phyloP scores from a whole-genome alignment of 1,284 basidiomycete species.

The Moesziomyces sp. region DNA sequence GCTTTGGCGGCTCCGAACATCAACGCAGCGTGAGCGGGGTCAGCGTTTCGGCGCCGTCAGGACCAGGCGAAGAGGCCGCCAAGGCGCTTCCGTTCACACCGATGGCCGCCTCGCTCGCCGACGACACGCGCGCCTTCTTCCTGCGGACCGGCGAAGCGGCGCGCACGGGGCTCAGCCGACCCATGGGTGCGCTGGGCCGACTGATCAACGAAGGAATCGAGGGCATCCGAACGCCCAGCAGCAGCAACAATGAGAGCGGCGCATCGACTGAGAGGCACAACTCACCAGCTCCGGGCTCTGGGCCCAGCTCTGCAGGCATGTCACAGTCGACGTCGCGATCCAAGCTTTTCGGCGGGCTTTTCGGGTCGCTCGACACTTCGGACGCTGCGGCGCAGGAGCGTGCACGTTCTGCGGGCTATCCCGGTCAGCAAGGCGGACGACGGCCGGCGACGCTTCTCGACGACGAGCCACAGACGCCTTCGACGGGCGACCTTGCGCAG shows the following conservation, averaged over 20 bases:
- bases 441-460: constrained; percentile 20
- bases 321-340: constrained; percentile 40
- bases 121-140: constrained; percentile 65
- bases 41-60: constrained; percentile 46
- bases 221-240: constrained; percentile 51
- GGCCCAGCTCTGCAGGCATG: constrained; percentile 7
- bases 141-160: constrained; percentile 66
- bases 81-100: constrained; percentile 46
- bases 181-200: constrained; percentile 62
- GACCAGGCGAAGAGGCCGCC: constrained; percentile 52
- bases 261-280: constrained; percentile 40
- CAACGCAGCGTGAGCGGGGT: constrained; percentile 37
- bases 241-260: constrained; percentile 42
- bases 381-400: constrained; percentile 12
- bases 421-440: constrained; percentile 18
- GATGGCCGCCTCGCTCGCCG: constrained; percentile 57
- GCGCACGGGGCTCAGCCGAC: constrained; percentile 54
- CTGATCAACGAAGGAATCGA: constrained; percentile 65
- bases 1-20: constrained; percentile 18
- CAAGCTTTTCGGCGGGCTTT: constrained; percentile 43
- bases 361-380: constrained; percentile 35
- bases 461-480: constrained; percentile 48
- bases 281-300: constrained; percentile 23
- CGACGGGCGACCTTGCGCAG: constrained; percentile 34
- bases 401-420: constrained; percentile 13